phyloP scores from a whole-genome alignment of 169 alveolate genomes.

The Haemoproteus tartakovskyi region DNA sequence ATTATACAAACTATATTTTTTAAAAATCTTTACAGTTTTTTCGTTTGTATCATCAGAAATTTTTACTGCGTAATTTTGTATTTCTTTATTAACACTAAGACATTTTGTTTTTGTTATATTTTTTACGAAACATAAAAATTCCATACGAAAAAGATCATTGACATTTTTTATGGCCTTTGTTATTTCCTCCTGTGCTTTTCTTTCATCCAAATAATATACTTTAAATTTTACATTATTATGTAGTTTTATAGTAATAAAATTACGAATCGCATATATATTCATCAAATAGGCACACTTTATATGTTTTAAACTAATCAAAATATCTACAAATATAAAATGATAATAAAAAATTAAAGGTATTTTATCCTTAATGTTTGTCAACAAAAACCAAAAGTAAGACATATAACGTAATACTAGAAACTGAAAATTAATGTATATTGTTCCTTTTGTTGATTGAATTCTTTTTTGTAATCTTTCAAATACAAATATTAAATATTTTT shows the following conservation, averaged over 20 bases:
- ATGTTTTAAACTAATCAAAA: slow-evolving; percentile 19
- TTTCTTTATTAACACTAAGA: no score
- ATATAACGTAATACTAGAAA: slow-evolving; percentile 43
- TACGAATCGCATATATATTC: slow-evolving; percentile 17
- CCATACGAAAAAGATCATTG: no score
- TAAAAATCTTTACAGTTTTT: not conserved
- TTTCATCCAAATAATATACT: slow-evolving; percentile 15
- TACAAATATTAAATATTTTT: slow-evolving; percentile 48
- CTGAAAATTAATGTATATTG: slow-evolving; percentile 33
- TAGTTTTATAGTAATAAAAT: slow-evolving; percentile 22
- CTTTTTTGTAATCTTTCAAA: slow-evolving; percentile 30
- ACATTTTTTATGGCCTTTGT: slow-evolving; percentile 1
- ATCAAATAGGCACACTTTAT: slow-evolving; percentile 29
- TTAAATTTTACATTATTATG: slow-evolving; percentile 19
- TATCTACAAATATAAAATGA: slow-evolving; percentile 36
- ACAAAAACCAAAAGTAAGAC: slow-evolving; percentile 41
- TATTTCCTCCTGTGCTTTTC: slow-evolving; percentile 7
- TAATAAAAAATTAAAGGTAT: slow-evolving; percentile 37
- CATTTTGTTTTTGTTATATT: no score
- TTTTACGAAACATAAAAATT: no score
- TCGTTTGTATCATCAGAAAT: no score
- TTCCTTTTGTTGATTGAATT: slow-evolving; percentile 12
- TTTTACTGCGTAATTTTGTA: no score
- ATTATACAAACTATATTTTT: slow-evolving; percentile 20
- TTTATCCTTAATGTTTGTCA: slow-evolving; percentile 39